A percentile compares a stretch with the other conserved stretches of the same genome.
phyloP scores from a whole-genome alignment of 352 stramenopile species.

The Pythium dissimile region DNA sequence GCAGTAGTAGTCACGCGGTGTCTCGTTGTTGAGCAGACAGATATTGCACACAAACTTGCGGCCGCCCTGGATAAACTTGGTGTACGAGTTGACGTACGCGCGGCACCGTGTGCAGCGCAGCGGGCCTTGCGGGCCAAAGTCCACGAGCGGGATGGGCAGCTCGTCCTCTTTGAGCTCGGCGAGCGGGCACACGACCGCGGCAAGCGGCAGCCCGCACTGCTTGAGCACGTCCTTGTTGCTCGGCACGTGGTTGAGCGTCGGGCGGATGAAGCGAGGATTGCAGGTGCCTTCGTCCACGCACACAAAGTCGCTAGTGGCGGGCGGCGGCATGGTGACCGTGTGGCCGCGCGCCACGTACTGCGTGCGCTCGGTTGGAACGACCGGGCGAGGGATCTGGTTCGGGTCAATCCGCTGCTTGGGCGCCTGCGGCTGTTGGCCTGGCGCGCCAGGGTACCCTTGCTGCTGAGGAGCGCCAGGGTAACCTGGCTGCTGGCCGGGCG shows the following conservation, averaged over 20 bases:
- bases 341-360: conserved; percentile 78
- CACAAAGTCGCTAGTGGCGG: conserved; percentile 76
- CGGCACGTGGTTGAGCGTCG: conserved; percentile 83
- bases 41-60: conserved; percentile 90
- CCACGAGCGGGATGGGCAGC: conserved; percentile 76
- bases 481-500: conserved; percentile 31
- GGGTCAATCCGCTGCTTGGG: conserved; percentile 84
- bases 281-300: conserved; percentile 84
- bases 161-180: conserved; percentile 81
- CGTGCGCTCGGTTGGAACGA: conserved; percentile 57
- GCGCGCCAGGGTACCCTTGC: conserved; percentile 6
- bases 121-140: conserved; percentile 78
- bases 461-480: conserved; percentile 13
- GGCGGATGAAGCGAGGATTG: conserved; percentile 88
- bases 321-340: conserved; percentile 78
- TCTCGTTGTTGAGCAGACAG: conserved; percentile 81
- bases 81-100: conserved; percentile 88
- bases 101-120: conserved; percentile 82
- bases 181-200: conserved; percentile 80
- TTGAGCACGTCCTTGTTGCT: conserved; percentile 70
- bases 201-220: conserved; percentile 73
- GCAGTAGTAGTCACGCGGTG: conserved; percentile 85
- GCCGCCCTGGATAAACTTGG: conserved; percentile 81
- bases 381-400: conserved; percentile 82
- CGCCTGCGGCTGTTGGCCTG: conserved; percentile 13